Conservation (phyloP, 2,329 filamentous ascomycete species). For the Talaromyces sp. region DNA sequence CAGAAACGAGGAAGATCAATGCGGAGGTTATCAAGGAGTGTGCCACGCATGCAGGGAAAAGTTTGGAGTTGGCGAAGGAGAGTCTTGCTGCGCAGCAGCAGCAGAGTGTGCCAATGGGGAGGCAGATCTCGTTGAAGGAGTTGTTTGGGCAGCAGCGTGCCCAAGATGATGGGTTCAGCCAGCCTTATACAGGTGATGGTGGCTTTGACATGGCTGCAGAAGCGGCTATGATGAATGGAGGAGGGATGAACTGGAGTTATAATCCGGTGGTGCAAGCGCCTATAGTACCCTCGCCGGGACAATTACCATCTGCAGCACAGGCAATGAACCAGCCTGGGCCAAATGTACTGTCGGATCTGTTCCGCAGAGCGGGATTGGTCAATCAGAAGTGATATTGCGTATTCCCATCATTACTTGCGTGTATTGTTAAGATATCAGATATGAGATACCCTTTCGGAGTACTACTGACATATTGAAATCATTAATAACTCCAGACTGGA, state of each 20-base stretch:
- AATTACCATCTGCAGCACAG: constrained; percentile 2
- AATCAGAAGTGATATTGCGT: constrained; percentile 9
- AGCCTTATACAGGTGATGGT: constrained; percentile 36
- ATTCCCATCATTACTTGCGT: not conserved
- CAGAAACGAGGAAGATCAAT: constrained; percentile 50
- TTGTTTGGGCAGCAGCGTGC: constrained; percentile 55
- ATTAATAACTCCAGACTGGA: constrained; percentile 7
- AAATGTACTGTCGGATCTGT: constrained; percentile 43
- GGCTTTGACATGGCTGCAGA: constrained; percentile 1
- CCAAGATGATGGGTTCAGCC: constrained; percentile 51
- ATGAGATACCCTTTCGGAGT: not conserved
- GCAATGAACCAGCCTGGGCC: constrained; percentile 5
- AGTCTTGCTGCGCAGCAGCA: constrained; percentile 36
- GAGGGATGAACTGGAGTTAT: constrained; percentile 4
- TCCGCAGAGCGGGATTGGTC: constrained; percentile 41
- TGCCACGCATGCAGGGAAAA: constrained; percentile 51
- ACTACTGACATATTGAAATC: not conserved
- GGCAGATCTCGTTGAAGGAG: constrained; percentile 52
- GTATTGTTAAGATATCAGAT: not conserved
- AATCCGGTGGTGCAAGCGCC: constrained; percentile 22
- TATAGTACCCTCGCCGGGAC: constrained; percentile 20
- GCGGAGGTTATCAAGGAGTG: constrained; percentile 55
- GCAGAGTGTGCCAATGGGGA: constrained; percentile 49
- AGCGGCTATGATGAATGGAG: constrained; percentile 20
- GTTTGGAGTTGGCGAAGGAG: constrained; percentile 45